Base-by-base conservation (phyloP, 352 stramenopile genomes). In the Pythium coloratum region DNA sequence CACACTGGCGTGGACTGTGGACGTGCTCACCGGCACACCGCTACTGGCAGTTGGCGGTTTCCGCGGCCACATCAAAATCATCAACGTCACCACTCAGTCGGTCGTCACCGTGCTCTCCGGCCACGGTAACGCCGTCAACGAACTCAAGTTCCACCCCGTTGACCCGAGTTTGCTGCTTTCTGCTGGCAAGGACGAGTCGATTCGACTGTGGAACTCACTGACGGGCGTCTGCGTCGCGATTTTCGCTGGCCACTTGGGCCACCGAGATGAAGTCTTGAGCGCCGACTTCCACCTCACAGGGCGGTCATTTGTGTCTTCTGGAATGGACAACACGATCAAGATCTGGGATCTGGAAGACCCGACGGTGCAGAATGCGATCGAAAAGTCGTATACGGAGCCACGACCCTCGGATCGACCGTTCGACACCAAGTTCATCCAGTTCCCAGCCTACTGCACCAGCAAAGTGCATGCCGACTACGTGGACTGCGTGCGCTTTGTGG, bases 301-400 rank as follows among this genome's bases (percentile, higher is more conserved):
- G 14, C 79, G 82, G 24, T 93, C 83, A 71, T 97, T 98, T 71
- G 90, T 91, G 38, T 95, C 83, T 24, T 80, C 80, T 0, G 92
- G 91, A 24, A 97, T 97, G 83, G 95, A 99, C 76, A 97, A 97
- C 69, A 97, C 80, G 7, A 80, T 98, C 59, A 98, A 98, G 66
- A 76, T 99, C n/a, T 99, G 95, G 95, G 86, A 92, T 63, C 80
- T 97, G 20, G 84, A 94, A 53, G 78, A 87, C 40, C 72, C 82
- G 14, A 75, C 77, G 2, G 78, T 97, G 59, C 77, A 90, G 62
- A 80, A 64, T n/a, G 88, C 87, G 6, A 92, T 96, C 49, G 69
- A 73, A 34, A 86, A 87, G 63, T 91, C 83, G 59, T 94, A 95
- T 73, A 90, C 77, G 24, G 77, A 89, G 49, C 75, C 81, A 26